Base-by-base conservation (phyloP, 2,329 filamentous ascomycete species). In the Metarhizium sp. region DNA sequence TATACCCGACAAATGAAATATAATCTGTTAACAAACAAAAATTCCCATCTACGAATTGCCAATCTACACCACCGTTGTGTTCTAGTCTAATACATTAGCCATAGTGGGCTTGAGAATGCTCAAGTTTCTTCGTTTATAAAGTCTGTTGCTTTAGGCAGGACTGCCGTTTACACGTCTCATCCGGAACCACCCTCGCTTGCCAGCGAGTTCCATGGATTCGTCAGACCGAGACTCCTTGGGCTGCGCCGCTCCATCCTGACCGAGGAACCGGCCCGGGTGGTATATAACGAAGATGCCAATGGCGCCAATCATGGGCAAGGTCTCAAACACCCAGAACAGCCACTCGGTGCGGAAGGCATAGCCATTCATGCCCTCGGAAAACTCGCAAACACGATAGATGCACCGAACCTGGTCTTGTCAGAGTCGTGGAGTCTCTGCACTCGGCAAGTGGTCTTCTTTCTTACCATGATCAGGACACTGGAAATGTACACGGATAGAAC, bases 341-440 rank as follows among this genome's bases (percentile, higher is more conserved):
- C 78, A 80, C 58, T 81, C 78, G 25, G 77, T 73, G 4, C 62
- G 69, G 60, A 78, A 77, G 1, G 75, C 66, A 59, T 81, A 81
- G 16, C 73, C 71, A 6, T 77, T 65, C n/a, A 74, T 75, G 0
- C 78, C 78, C 40, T 78, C 70, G 0, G 74, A 73, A 57, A 80
- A 80, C 59, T 81, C 78, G 50, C 77, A 70, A 4, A 77, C 72
- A n/a, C 78, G 73, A 57, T 77, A 81, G 32, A 79, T 69, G n/a
- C 74, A 78, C 14, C 78, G 76, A 3, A 78, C 58, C 67, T 79
- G n/a, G 25, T 20, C 38, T 1, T 7, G 29, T 57, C 32, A 62
- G 25, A 46, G 10, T 25, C 25, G 10, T 46, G 8, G 7, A 20
- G n/a, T 11, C n/a, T 25, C 25, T 25, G 25, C 25, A 25, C 25